phyloP scores from a whole-genome alignment of 73 alveolate species.

The Loxodes magnus region DNA sequence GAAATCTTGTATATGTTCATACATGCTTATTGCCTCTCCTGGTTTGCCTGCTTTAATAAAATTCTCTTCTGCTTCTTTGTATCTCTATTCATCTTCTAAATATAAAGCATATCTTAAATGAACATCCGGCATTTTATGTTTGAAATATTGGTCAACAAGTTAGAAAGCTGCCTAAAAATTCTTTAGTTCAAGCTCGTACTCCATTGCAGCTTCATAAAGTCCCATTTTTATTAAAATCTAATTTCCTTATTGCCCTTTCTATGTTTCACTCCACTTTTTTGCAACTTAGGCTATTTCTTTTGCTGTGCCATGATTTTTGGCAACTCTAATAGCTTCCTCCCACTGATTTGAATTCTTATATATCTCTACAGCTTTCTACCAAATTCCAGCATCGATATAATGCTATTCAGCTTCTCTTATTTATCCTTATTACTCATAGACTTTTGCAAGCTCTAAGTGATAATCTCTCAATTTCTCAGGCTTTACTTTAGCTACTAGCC shows the following conservation, averaged over 20 bases:
- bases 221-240: conserved; percentile 83
- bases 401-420: conserved; percentile 97
- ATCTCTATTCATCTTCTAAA: conserved; percentile 95
- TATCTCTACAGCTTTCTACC: conserved; percentile 95
- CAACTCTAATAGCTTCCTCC: conserved; percentile 98
- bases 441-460: conserved; percentile 88
- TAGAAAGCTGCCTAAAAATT: conserved; percentile 94
- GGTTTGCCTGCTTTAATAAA: conserved; percentile 98
- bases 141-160: conserved; percentile 88
- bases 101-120: conserved; percentile 93
- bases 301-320: conserved; percentile 90
- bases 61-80: conserved; percentile 98
- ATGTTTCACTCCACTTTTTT: conserved; percentile 89
- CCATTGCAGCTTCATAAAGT: conserved; percentile 97
- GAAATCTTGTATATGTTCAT: conserved; percentile 93
- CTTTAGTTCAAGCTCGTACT: conserved; percentile 84
- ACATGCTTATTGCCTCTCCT: conserved; percentile 98
- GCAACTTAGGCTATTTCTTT: conserved; percentile 95
- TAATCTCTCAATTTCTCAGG: conserved; percentile 86
- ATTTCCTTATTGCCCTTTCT: conserved; percentile 92
- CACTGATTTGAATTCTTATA: conserved; percentile 88
- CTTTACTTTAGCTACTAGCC: conserved; percentile 95
- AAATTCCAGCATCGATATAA: conserved; percentile 91
- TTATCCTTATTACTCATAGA: conserved; percentile 90
- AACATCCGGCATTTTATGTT: conserved; percentile 91